phyloP scores from a whole-genome alignment of 1,139 yeast species.

The Candida pseudoviswanathii region DNA sequence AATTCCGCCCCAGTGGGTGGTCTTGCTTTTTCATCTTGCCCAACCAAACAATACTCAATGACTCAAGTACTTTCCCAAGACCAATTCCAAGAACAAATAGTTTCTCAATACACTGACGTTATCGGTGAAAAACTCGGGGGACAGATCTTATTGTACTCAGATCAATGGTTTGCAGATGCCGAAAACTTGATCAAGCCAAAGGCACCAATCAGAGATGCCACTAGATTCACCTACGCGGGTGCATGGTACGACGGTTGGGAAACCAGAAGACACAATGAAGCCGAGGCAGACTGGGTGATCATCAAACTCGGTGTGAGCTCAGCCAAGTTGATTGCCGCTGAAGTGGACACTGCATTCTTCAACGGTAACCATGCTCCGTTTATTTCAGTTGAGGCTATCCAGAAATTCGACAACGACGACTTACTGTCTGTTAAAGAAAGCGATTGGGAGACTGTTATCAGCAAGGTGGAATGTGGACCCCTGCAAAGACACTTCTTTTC shows the following conservation, averaged over 20 bases:
- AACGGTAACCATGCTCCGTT: constrained; percentile 94
- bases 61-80: constrained; percentile 33
- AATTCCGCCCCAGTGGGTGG: not conserved
- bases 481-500: constrained; percentile 80
- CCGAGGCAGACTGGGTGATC: constrained; percentile 84
- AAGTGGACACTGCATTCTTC: constrained; percentile 90
- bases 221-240: constrained; percentile 78
- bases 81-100: constrained; percentile 48
- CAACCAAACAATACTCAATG: constrained; percentile 20
- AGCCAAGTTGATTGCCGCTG: constrained; percentile 79
- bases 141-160: constrained; percentile 64
- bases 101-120: constrained; percentile 63
- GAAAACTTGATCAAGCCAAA: constrained; percentile 79
- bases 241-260: constrained; percentile 99
- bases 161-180: constrained; percentile 97
- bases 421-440: constrained; percentile 11
- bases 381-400: constrained; percentile 80
- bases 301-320: constrained; percentile 81
- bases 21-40: not conserved
- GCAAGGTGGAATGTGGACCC: constrained; percentile 82
- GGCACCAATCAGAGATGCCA: constrained; percentile 78
- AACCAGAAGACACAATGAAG: constrained; percentile 87
- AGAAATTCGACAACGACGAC: constrained; percentile 29
- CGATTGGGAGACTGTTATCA: constrained; percentile 70
- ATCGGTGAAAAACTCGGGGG: constrained; percentile 86